A percentile compares a stretch with the other conserved stretches of the same genome.
These are phyloP conservation scores for Nicotiana benthamiana DNA, from an alignment of 257 asterid genomes.

Conservation along the genomic window DNA sequence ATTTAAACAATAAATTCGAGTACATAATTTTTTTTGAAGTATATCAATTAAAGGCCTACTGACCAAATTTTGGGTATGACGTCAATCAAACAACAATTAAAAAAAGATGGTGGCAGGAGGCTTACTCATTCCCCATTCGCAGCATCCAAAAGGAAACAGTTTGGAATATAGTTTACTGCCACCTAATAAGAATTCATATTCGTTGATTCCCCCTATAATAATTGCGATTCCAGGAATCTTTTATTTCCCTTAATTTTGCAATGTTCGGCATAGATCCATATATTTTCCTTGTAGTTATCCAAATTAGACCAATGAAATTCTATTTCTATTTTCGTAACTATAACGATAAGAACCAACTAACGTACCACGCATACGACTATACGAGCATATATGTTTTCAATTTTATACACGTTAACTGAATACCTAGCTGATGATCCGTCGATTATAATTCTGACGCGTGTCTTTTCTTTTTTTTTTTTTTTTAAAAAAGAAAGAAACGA, in stretches of 20 bases:
- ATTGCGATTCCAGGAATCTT: constrained; percentile 24
- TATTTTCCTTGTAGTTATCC: background rate
- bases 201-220: constrained; percentile 15
- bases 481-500: no score
- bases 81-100: background rate
- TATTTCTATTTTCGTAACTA: background rate
- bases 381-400: no score
- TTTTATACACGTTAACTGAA: no score
- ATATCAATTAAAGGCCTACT: background rate
- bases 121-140: constrained; percentile 32
- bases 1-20: no score
- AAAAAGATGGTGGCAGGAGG: constrained; percentile 10
- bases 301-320: background rate
- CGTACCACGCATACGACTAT: no score
- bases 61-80: background rate
- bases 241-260: background rate
- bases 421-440: no score
- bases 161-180: background rate
- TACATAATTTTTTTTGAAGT: no score
- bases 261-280: background rate
- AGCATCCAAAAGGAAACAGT: constrained; percentile 23
- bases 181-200: background rate
- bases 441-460: no score
- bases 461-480: no score
- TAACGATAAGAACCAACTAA: background rate